Base-by-base conservation (phyloP, 23 red algal species). In the Cyanidium caldarium region DNA sequence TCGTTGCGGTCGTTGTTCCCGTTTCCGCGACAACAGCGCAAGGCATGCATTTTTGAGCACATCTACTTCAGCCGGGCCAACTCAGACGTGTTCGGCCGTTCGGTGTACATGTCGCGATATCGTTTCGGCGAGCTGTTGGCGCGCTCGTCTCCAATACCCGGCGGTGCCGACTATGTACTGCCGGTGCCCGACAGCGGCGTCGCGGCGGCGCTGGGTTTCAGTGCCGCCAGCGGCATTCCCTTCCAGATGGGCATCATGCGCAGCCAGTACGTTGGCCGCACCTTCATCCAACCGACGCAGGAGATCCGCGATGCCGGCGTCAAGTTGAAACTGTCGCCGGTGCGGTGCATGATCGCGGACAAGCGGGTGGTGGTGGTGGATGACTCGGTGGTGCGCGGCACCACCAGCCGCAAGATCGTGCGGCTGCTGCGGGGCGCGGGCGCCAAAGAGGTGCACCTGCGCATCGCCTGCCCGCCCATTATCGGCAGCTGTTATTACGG, bases 21-120 rank as follows among this genome's bases (percentile, higher is more conserved):
- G n/a, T 96, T 96, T 72, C 84, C 83, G 38, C 44, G 74, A 23
- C 75, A 84, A 21, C 73, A 66, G 44, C 84, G 91, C 16, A 44
- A 65, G 36, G 78, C 91, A 17, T 96, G 91, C 56, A 79, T 96
- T 34, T 96, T 96, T 81, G 91, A 96, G 46, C 91, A 96, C 61
- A 80, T 87, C 57, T 96, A 96, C 51, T 96, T 96, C 69, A 72
- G 69, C 26, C 83, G 82, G 68, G 82, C 84, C 17, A 82, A 71
- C 58, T 84, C 78, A 20, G 68, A 85, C 58, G 80, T 96, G 31
- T 96, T 96, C 69, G 91, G 91, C 15, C 45, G 91, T 15, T 86
- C 80, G 33, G 91, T 96, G 0, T 96, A 96, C 69, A 72, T 84
- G 72, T 79, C 70, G 38, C 91, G 91, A 1, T 88, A 77, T 66